Percentiles rank a stretch among this genome's conserved stretches.
Conservation (phyloP, 2,329 filamentous ascomycete species). For the Aspergillus sp. region DNA sequence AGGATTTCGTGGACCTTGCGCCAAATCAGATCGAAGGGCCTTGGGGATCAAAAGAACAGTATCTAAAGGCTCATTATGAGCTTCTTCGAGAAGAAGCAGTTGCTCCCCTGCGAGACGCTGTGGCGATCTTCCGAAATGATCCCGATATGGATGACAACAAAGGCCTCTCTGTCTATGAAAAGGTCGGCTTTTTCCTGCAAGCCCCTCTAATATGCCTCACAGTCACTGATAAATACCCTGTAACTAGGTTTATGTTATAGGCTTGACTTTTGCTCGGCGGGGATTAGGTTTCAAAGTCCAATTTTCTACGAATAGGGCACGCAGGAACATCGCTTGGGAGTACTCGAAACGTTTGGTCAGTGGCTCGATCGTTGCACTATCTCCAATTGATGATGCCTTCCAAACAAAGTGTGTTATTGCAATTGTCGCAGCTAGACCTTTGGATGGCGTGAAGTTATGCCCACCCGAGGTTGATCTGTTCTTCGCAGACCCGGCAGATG, state of each 20-base stretch:
- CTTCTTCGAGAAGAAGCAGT: conserved; percentile 74
- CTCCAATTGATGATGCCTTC: conserved; percentile 60
- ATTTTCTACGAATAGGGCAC: conserved; percentile 67
- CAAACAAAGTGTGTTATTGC: conserved; percentile 66
- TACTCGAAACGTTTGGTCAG: conserved; percentile 59
- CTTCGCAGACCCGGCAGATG: conserved; percentile 61
- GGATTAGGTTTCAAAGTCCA: conserved; percentile 67
- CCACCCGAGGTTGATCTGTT: conserved; percentile 75
- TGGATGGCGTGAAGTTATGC: conserved; percentile 62
- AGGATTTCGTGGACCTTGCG: conserved; percentile 40
- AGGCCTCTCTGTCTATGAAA: conserved; percentile 66
- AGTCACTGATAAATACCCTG: not conserved
- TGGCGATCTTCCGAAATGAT: conserved; percentile 55
- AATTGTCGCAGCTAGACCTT: conserved; percentile 67
- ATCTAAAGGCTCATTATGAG: conserved; percentile 71
- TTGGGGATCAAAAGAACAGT: conserved; percentile 63
- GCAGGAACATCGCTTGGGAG: conserved; percentile 67
- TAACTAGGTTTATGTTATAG: conserved; percentile 63
- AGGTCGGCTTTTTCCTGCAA: conserved; percentile 45
- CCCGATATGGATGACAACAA: conserved; percentile 59
- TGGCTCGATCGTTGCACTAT: conserved; percentile 57
- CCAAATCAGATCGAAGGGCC: conserved; percentile 57
- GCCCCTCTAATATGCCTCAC: not conserved
- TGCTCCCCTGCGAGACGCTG: conserved; percentile 66
- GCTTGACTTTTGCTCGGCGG: conserved; percentile 61